Evolutionary conservation across 202 grass and related monocot genomes (phyloP).

Genomic region (Dendrocalamus latiflorus): DNA sequence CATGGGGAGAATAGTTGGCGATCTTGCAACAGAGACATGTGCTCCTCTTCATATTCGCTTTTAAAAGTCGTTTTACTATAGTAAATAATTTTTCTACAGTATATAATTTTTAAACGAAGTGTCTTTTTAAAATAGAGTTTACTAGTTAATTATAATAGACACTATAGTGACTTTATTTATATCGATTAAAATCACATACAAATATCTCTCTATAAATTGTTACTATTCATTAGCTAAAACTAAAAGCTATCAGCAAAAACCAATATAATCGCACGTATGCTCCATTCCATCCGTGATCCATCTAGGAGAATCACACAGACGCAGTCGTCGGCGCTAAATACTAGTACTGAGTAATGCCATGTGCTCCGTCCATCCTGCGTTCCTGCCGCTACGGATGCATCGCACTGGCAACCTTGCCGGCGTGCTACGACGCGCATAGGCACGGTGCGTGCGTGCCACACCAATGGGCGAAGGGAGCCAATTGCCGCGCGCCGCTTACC

Average conservation of each 20-base stretch:
- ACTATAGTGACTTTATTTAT: too few species aligned
- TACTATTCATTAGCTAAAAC: too few species aligned
- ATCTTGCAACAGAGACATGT: not conserved
- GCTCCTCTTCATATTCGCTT: too few species aligned
- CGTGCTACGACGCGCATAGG: not conserved
- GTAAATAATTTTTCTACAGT: too few species aligned
- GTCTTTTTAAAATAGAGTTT: fast-evolving
- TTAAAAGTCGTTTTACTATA: fast-evolving
- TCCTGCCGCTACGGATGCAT: not conserved
- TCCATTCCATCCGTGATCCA: not conserved
- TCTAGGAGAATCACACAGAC: not conserved
- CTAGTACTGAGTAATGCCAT: too few species aligned
- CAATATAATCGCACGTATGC: too few species aligned
- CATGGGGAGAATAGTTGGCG: constrained; percentile 22
- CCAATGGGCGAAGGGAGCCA: too few species aligned
- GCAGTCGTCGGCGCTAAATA: not conserved
- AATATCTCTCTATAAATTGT: too few species aligned
- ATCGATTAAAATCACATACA: too few species aligned
- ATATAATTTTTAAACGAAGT: fast-evolving
- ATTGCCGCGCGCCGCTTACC: not conserved
- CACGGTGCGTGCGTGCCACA: not conserved
- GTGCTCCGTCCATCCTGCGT: not conserved
- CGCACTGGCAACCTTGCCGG: not conserved
- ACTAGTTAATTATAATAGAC: too few species aligned
- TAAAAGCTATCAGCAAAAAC: too few species aligned